Evolutionary conservation across 768 basidiomycete species (phyloP).

Genomic region (Gymnopilus junonius): DNA sequence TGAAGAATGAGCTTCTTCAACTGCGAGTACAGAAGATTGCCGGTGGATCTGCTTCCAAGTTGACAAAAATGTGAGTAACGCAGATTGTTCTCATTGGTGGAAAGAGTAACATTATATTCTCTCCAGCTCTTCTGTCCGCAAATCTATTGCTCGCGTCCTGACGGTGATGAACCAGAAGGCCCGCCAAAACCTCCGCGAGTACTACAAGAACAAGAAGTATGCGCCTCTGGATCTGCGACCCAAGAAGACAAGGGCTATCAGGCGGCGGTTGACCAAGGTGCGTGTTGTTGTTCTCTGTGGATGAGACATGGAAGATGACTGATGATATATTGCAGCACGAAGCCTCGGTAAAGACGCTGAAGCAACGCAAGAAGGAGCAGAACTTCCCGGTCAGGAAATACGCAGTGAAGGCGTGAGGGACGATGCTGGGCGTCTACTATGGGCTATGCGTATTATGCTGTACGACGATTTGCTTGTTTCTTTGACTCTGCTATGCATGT

Average conservation of each 20-base stretch:
- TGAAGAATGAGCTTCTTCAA: slow-evolving; percentile 93
- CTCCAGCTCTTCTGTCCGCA: slow-evolving; percentile 89
- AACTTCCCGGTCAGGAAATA: slow-evolving; percentile 96
- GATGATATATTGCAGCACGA: slow-evolving; percentile 67
- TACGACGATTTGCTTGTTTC: slow-evolving; percentile 31
- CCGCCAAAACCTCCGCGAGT: slow-evolving; percentile 95
- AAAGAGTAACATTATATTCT: background rate
- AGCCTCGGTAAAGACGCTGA: slow-evolving; percentile 82
- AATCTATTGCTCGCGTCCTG: slow-evolving; percentile 96
- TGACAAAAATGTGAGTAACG: slow-evolving; percentile 90
- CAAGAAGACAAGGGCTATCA: slow-evolving; percentile 99
- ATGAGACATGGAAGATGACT: background rate
- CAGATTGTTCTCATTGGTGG: background rate
- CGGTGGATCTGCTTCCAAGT: slow-evolving; percentile 92
- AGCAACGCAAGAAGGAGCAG: slow-evolving; percentile 91
- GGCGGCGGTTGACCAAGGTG: slow-evolving; percentile 91
- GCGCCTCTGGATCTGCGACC: slow-evolving; percentile 95
- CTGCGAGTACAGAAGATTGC: slow-evolving; percentile 99
- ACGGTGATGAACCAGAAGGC: slow-evolving; percentile 99
- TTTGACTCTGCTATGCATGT: slow-evolving; percentile 26
- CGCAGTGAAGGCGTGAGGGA: slow-evolving; percentile 86
- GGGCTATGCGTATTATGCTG: slow-evolving; percentile 23
- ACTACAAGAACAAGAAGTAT: slow-evolving; percentile 97
- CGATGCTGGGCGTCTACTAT: slow-evolving; percentile 20
- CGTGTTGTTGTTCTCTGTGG: slow-evolving; percentile 24